Percentiles rank a stretch among this genome's conserved stretches.
Conservation (phyloP, 768 basidiomycete species). For the Clitopilus hobsonii region DNA sequence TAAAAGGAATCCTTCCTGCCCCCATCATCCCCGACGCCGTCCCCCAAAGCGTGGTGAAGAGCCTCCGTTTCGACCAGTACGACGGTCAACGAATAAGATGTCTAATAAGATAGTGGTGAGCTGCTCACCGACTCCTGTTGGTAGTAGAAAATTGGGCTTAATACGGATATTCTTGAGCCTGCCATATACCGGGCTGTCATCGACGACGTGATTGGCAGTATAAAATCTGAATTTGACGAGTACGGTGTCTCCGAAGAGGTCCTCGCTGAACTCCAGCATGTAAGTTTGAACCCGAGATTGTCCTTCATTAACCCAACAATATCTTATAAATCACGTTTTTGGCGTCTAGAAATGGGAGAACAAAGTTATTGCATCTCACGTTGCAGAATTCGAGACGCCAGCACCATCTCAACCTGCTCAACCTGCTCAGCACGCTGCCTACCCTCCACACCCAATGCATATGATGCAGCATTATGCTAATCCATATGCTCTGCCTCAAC, state of each 20-base stretch:
- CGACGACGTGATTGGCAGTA: constrained; percentile 87
- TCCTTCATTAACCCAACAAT: constrained; percentile 2
- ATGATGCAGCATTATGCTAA: constrained; percentile 55
- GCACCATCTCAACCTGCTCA: constrained; percentile 27
- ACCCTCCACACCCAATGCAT: constrained; percentile 59
- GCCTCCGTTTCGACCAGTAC: constrained; percentile 24
- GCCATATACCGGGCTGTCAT: constrained; percentile 89
- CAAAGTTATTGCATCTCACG: constrained; percentile 90
- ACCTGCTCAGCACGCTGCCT: constrained; percentile 40
- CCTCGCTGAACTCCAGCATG: constrained; percentile 81
- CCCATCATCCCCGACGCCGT: constrained; percentile 35
- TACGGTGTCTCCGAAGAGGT: constrained; percentile 93
- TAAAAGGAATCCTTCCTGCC: constrained; percentile 41
- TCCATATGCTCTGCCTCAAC: constrained; percentile 41
- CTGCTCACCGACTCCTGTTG: constrained; percentile 59
- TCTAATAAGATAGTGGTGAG: constrained; percentile 99
- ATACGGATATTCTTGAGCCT: constrained; percentile 68
- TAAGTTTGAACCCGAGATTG: constrained; percentile 38
- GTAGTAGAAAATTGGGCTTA: constrained; percentile 55
- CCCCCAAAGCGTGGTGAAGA: constrained; percentile 31
- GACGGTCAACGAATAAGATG: constrained; percentile 44
- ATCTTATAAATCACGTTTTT: constrained; percentile 11
- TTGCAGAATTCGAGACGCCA: constrained; percentile 84
- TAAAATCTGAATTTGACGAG: constrained; percentile 95
- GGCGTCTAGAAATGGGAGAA: constrained; percentile 88